Percentiles rank a stretch among this genome's conserved stretches.
Evolutionary conservation across 768 basidiomycete species (phyloP).

Genomic region (Pilatotrama ljubarskyi): DNA sequence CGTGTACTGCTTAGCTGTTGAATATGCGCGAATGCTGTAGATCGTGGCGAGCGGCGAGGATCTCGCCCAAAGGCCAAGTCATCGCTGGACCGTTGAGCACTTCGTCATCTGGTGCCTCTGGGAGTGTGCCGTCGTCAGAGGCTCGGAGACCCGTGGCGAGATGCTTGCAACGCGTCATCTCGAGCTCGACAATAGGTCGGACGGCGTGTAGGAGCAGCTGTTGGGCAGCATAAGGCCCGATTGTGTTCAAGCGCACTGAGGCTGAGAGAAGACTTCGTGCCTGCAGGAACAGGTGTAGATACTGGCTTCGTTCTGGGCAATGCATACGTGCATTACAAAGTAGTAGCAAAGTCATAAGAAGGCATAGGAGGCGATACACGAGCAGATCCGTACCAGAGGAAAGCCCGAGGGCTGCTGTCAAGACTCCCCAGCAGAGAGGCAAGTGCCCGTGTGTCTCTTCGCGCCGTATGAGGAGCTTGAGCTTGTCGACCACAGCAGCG

Average conservation of each 20-base stretch:
- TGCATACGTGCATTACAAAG: background rate
- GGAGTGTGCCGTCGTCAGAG: background rate
- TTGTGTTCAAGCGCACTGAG: conserved; percentile 84
- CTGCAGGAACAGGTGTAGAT: conserved; percentile 92
- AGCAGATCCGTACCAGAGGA: conserved; percentile 55
- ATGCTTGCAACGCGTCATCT: conserved; percentile 45
- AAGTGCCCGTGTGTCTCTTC: conserved; percentile 79
- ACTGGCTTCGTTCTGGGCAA: conserved; percentile 70
- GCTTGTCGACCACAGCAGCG: conserved; percentile 53
- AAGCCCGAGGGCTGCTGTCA: conserved; percentile 76
- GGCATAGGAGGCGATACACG: background rate
- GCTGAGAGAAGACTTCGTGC: conserved; percentile 89
- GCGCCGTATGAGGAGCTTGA: conserved; percentile 67
- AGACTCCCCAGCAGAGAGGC: conserved; percentile 86
- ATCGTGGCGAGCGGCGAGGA: conserved; percentile 88
- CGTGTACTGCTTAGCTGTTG: conserved; percentile 60
- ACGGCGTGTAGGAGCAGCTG: conserved; percentile 78
- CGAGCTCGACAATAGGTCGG: conserved; percentile 61
- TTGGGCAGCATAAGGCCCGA: conserved; percentile 93
- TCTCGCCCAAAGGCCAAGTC: conserved; percentile 96
- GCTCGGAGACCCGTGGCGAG: conserved; percentile 48
- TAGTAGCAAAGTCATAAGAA: background rate
- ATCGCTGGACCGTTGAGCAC: conserved; percentile 66
- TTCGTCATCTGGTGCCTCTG: conserved; percentile 13
- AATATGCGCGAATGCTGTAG: conserved; percentile 95